A percentile compares a stretch with the other conserved stretches of the same genome.
phyloP scores from a whole-genome alignment of 1,139 yeast species.

The Hanseniaspora uvarum region DNA sequence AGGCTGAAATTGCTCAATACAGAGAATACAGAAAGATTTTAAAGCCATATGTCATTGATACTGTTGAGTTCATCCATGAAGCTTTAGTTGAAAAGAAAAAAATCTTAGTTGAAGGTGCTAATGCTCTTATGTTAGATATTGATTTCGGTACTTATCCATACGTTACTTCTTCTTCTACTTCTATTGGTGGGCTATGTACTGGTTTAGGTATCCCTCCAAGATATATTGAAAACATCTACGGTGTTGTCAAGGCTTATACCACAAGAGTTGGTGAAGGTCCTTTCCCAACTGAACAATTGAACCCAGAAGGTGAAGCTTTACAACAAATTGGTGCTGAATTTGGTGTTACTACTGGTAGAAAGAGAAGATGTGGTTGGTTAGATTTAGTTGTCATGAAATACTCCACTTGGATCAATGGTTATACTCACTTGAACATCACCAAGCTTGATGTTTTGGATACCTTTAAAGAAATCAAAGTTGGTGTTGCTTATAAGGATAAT shows the following conservation, averaged over 20 bases:
- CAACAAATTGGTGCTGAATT: constrained; percentile 89
- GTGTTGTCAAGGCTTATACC: constrained; percentile 97
- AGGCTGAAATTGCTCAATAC: constrained; percentile 68
- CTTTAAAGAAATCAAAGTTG: constrained; percentile 79
- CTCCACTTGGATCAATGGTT: constrained; percentile 84
- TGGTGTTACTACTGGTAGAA: constrained; percentile 98
- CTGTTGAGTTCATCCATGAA: constrained; percentile 78
- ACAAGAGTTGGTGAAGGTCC: constrained; percentile 99
- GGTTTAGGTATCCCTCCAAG: constrained; percentile 94
- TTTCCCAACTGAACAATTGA: constrained; percentile 95
- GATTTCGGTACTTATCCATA: constrained; percentile 98
- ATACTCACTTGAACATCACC: constrained; percentile 86
- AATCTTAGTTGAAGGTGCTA: constrained; percentile 94
- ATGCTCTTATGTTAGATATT: constrained; percentile 92
- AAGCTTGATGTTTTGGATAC: constrained; percentile 89
- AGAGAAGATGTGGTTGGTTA: constrained; percentile 99
- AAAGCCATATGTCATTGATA: constrained; percentile 88
- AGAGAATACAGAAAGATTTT: constrained; percentile 62
- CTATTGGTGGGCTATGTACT: constrained; percentile 95
- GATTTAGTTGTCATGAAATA: constrained; percentile 90
- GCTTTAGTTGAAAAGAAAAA: constrained; percentile 71
- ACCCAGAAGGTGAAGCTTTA: constrained; percentile 72
- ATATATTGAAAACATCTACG: constrained; percentile 67
- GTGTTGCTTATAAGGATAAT: constrained; percentile 57
- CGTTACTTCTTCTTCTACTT: constrained; percentile 90